Conservation (phyloP, 106 monocot species). For the Agapanthus africanus region DNA sequence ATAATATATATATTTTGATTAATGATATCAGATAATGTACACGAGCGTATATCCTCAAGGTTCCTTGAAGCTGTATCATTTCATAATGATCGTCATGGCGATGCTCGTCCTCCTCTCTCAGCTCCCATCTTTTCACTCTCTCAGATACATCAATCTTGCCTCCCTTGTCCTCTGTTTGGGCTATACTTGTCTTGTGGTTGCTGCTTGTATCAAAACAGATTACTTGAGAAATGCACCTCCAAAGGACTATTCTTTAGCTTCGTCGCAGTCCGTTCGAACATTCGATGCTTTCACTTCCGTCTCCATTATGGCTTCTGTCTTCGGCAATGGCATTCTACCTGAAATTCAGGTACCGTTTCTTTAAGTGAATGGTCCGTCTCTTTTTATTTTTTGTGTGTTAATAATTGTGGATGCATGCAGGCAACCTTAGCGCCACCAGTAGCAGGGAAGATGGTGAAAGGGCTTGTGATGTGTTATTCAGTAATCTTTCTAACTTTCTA, state of each 20-base stretch:
- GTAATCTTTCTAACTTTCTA: slow-evolving; percentile 60
- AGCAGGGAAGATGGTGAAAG: slow-evolving; percentile 72
- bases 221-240: slow-evolving; percentile 25
- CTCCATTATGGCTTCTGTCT: slow-evolving; percentile 66
- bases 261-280: slow-evolving; percentile 33
- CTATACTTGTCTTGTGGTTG: slow-evolving; percentile 58
- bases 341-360: slow-evolving; percentile 74
- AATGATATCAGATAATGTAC: slow-evolving; percentile 84
- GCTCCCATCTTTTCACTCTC: slow-evolving; percentile 81
- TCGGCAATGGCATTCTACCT: slow-evolving; percentile 74
- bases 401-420: slow-evolving; percentile 15
- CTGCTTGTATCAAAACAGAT: slow-evolving; percentile 66
- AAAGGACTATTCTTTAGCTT: slow-evolving; percentile 54
- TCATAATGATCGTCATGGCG: slow-evolving; percentile 64
- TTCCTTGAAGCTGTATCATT: slow-evolving; percentile 64
- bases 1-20: no score
- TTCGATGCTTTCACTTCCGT: slow-evolving; percentile 66
- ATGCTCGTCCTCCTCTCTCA: slow-evolving; percentile 72
- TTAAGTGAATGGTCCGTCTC: no score
- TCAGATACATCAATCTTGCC: slow-evolving; percentile 63
- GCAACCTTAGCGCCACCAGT: slow-evolving; percentile 81
- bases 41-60: slow-evolving; percentile 41
- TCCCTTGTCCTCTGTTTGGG: slow-evolving; percentile 65
- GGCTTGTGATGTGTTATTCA: slow-evolving; percentile 54
- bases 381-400: no score